phyloP scores from a whole-genome alignment of 1,284 basidiomycete species.

The Ustilago curta region DNA sequence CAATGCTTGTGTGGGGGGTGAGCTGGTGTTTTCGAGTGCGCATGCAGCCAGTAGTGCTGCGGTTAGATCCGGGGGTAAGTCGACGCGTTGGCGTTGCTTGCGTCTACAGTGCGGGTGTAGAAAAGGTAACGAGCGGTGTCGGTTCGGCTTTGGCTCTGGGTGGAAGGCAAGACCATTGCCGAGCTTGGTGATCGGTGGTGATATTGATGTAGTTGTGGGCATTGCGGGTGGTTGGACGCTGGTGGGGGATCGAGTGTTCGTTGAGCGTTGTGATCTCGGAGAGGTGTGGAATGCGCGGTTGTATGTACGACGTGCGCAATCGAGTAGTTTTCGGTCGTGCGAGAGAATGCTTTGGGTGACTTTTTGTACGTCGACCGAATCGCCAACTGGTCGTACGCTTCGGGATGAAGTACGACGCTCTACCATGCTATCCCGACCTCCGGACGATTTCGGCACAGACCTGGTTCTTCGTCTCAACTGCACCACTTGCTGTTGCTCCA shows the following conservation, averaged over 20 bases:
- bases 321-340: conserved; percentile 16
- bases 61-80: neutral
- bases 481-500: neutral
- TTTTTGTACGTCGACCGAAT: neutral
- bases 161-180: conserved; percentile 24
- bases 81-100: neutral
- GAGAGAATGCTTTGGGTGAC: conserved; percentile 11
- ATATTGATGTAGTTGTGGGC: neutral
- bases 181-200: conserved; percentile 8
- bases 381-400: no score
- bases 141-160: neutral
- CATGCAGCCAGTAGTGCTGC: neutral
- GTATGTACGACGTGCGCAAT: conserved; percentile 7
- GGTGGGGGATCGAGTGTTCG: no score
- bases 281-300: conserved; percentile 1
- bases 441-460: neutral
- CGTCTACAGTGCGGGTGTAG: neutral
- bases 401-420: neutral
- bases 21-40: no score
- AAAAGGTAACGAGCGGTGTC: neutral
- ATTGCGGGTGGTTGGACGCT: no score
- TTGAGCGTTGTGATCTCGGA: no score
- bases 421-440: neutral
- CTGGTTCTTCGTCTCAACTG: conserved; percentile 4
- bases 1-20: no score